Evolutionary conservation across 139 green algal genomes (phyloP).

Genomic region (Closterium sp.): DNA sequence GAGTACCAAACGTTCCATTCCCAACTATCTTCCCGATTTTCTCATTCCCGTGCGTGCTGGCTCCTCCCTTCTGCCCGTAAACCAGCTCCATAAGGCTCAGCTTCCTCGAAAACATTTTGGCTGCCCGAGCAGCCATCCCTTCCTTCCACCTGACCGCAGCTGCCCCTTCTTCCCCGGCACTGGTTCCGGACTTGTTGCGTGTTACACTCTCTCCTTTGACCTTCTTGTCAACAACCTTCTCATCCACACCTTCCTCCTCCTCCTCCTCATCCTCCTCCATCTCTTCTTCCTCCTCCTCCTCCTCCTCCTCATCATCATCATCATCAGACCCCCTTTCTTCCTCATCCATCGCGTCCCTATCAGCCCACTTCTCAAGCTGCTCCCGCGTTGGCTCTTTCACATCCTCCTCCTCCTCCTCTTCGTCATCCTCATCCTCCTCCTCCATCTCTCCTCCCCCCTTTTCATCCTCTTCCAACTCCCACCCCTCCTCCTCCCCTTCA

Average conservation of each 20-base stretch:
- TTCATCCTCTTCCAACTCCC: neutral
- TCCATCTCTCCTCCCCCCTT: constrained; percentile 22
- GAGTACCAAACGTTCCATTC: neutral
- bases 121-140: constrained; percentile 51
- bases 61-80: constrained; percentile 53
- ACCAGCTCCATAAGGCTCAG: constrained; percentile 59
- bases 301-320: constrained; percentile 23
- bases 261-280: constrained; percentile 18
- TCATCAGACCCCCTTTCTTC: neutral
- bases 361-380: constrained; percentile 24
- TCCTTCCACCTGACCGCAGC: constrained; percentile 63
- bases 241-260: constrained; percentile 5
- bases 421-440: constrained; percentile 17
- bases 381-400: constrained; percentile 38
- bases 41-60: neutral
- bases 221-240: constrained; percentile 9
- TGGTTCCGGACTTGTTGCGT: too few species aligned
- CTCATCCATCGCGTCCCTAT: constrained; percentile 6
- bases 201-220: neutral
- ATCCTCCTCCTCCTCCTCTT: constrained; percentile 9
- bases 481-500: constrained; percentile 9
- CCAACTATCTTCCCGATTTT: neutral
- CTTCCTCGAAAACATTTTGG: constrained; percentile 56
- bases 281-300: constrained; percentile 26
- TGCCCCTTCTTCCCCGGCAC: neutral